Base-by-base conservation (phyloP, 1,284 basidiomycete species). In the Leccinum solheimii region DNA sequence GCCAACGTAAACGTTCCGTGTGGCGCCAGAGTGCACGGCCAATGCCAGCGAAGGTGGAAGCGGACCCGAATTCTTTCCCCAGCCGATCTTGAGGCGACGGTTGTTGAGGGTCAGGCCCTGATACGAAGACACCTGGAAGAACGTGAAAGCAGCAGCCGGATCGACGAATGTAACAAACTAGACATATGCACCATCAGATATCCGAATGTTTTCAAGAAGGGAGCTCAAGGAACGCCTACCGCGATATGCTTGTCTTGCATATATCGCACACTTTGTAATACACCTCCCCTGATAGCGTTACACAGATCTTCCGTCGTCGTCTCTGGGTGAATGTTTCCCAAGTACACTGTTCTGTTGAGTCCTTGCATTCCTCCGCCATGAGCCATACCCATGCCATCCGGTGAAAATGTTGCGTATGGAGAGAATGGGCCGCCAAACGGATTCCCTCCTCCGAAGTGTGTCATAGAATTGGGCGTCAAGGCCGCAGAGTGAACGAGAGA, bases 201-300 rank as follows among this genome's bases (percentile, higher is more conserved):
- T 21, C 38, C n/a, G 19, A 11, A 4, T 1, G 1, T 27, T 5
- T 4, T 19, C 14, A 40, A 40, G 3, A 51, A 40, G 27, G 51
- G 59, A 45, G 36, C 21, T 58, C 52, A 60, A 62, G 55, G 32
- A n/a, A 48, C 13, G 51, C 87, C 60, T 68, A 94, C 92, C 69
- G 93, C 94, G 71, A 95, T 95, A 73, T 95, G 93, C 80, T 96
- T 97, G 70, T 97, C 95, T 66, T 90, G 87, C 86, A 97, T 92
- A 75, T 94, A 95, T 64, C 93, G 81, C 71, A 97, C 87, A 74
- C 90, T 93, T 78, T 95, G 92, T 57, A 97, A 78, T 60, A 95
- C 92, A 59, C 95, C 95, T 32, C 95, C 95, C 32, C 95, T 85
- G 65, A 98, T 91, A 30, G 93, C 88, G 72, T 97, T 97, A 79